These are phyloP conservation scores for Blastocystis sp. DNA, from an alignment of 352 stramenopile genomes.

Conservation along the genomic window DNA sequence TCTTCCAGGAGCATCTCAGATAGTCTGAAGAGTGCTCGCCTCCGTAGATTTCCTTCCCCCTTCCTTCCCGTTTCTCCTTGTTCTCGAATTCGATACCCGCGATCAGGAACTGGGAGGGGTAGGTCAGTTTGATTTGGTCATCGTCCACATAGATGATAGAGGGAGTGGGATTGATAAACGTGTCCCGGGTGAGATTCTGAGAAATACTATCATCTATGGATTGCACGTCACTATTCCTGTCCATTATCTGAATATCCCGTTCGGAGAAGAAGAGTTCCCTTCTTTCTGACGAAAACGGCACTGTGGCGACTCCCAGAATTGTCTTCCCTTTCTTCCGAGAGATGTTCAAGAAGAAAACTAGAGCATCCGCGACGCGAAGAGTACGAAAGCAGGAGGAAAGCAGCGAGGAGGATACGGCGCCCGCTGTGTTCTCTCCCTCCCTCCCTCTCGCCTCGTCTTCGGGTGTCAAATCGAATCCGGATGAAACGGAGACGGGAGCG, in stretches of 20 bases:
- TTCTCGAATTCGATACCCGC: constrained; percentile 28
- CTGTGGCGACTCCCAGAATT: neutral
- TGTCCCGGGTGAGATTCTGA: neutral
- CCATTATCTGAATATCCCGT: no score
- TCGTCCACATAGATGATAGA: neutral
- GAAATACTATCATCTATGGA: constrained; percentile 23
- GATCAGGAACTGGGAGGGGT: constrained; percentile 14
- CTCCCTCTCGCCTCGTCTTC: neutral
- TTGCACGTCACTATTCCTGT: neutral
- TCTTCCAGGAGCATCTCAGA: constrained; percentile 30
- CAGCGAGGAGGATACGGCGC: constrained; percentile 25
- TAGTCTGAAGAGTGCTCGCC: constrained; percentile 26
- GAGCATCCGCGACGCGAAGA: neutral
- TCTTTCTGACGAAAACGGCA: no score
- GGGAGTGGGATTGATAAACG: neutral
- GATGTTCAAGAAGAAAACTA: constrained; percentile 61
- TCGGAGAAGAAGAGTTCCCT: no score
- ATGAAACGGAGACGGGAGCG: neutral
- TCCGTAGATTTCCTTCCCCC: constrained; percentile 9
- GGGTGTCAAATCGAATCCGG: neutral
- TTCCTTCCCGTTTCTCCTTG: neutral
- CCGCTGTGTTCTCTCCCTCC: neutral
- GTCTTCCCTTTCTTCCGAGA: neutral
- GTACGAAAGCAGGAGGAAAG: constrained; percentile 39
- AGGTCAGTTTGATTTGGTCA: neutral